Conservation (phyloP, 495 filamentous ascomycete genomes). For the Talaromyces ruber region DNA sequence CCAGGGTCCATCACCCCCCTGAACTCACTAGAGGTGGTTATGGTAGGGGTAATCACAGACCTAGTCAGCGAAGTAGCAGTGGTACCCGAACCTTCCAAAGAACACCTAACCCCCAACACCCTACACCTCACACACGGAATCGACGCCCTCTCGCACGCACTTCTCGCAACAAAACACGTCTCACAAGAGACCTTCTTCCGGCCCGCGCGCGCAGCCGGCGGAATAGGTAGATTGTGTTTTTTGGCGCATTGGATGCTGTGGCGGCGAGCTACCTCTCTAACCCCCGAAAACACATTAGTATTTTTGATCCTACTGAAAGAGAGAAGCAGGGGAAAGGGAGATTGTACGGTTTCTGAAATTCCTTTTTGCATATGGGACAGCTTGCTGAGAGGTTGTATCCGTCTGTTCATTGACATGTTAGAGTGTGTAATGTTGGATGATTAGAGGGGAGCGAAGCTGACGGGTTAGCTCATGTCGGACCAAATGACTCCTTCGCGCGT, state of each 20-base stretch:
- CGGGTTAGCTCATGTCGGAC: slow-evolving; percentile 24
- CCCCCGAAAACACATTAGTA: background rate
- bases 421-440: background rate
- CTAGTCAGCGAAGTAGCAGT: background rate
- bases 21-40: slow-evolving; percentile 31
- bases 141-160: slow-evolving; percentile 19
- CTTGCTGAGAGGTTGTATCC: slow-evolving; percentile 15
- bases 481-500: slow-evolving; percentile 24
- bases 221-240: slow-evolving; percentile 23
- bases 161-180: slow-evolving; percentile 21
- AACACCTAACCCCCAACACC: slow-evolving; percentile 17
- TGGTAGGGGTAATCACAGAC: slow-evolving; percentile 4
- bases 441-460: slow-evolving; percentile 7
- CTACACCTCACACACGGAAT: slow-evolving; percentile 22
- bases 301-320: too few species aligned
- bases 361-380: slow-evolving; percentile 30
- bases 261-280: slow-evolving; percentile 26
- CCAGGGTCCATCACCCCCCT: slow-evolving; percentile 21
- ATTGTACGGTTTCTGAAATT: slow-evolving; percentile 23
- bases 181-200: slow-evolving; percentile 29
- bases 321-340: background rate
- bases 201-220: slow-evolving; percentile 22
- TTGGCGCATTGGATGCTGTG: slow-evolving; percentile 28
- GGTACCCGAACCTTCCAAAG: slow-evolving; percentile 9
- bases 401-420: slow-evolving; percentile 11